A percentile compares a stretch with the other conserved stretches of the same genome.
phyloP scores from a whole-genome alignment of 441 rosid species.

The Euphorbia celastroides region DNA sequence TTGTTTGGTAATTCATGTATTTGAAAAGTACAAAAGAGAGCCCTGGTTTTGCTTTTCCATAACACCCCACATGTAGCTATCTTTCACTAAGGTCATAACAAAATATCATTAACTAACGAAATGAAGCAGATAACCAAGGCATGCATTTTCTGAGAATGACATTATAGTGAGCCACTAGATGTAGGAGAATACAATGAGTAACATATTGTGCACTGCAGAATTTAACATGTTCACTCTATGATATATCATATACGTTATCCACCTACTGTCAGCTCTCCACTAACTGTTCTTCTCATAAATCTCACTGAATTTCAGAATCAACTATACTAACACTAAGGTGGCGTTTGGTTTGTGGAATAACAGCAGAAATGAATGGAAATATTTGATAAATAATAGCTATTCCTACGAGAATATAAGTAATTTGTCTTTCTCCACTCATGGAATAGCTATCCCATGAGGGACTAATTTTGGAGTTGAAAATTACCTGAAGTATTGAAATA shows the following conservation, averaged over 20 bases:
- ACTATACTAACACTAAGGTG: not conserved
- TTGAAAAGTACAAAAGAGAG: not conserved
- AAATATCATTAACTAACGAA: not conserved
- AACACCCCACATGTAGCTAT: not conserved
- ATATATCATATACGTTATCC: not conserved
- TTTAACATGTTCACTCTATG: not conserved
- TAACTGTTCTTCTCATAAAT: not conserved
- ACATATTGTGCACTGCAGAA: not conserved
- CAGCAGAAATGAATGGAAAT: no score
- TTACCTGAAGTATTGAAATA: no score
- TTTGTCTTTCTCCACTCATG: no score
- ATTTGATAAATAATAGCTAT: no score
- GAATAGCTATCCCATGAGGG: no score
- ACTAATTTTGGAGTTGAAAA: no score
- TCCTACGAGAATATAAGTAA: no score
- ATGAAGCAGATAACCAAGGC: not conserved
- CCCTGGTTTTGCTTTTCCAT: not conserved
- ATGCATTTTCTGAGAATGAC: not conserved
- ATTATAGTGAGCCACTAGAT: not conserved
- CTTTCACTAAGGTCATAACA: not conserved
- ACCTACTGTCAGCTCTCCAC: not conserved
- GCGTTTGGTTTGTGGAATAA: no score
- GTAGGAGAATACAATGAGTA: not conserved
- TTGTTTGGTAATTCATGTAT: not conserved
- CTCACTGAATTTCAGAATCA: not conserved